These are phyloP conservation scores for Leccinum uliginosum DNA, from an alignment of 768 basidiomycete genomes.

Conservation along the genomic window DNA sequence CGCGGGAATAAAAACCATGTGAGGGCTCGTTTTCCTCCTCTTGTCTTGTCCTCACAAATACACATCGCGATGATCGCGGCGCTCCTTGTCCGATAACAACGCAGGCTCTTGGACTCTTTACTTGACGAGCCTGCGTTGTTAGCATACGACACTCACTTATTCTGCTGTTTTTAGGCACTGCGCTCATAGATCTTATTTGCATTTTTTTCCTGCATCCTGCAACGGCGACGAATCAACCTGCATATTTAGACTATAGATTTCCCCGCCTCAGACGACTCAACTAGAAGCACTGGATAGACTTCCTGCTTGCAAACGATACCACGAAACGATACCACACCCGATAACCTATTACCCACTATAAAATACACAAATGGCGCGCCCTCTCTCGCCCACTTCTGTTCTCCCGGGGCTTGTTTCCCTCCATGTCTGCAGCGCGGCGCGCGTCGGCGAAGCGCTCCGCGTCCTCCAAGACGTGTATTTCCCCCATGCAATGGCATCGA, in stretches of 20 bases:
- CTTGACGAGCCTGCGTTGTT: conserved; percentile 21
- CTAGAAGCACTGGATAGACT: conserved; percentile 5
- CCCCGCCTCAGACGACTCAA: conserved; percentile 2
- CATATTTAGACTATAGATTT: conserved; percentile 17
- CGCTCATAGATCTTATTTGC: conserved; percentile 1
- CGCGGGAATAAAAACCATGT: not conserved
- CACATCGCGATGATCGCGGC: conserved; percentile 36
- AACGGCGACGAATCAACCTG: not conserved
- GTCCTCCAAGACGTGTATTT: conserved; percentile 53
- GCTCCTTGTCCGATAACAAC: conserved; percentile 50
- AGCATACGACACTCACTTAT: not conserved
- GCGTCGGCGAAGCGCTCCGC: conserved; percentile 38
- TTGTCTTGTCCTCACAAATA: conserved; percentile 2
- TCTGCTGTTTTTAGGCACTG: not conserved
- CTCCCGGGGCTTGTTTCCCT: conserved; percentile 57
- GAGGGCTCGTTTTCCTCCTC: not conserved
- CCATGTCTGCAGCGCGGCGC: conserved; percentile 29
- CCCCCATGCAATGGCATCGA: conserved; percentile 27
- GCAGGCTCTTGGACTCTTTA: conserved; percentile 32
- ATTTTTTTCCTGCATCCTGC: not conserved
- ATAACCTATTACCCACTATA: not conserved
- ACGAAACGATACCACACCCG: conserved; percentile 5
- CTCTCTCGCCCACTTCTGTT: conserved; percentile 40
- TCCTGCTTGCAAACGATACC: not conserved
- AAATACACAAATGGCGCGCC: conserved; percentile 11